Conservation (phyloP, 2,329 filamentous ascomycete species). For the Biscogniauxia mediterranea region DNA sequence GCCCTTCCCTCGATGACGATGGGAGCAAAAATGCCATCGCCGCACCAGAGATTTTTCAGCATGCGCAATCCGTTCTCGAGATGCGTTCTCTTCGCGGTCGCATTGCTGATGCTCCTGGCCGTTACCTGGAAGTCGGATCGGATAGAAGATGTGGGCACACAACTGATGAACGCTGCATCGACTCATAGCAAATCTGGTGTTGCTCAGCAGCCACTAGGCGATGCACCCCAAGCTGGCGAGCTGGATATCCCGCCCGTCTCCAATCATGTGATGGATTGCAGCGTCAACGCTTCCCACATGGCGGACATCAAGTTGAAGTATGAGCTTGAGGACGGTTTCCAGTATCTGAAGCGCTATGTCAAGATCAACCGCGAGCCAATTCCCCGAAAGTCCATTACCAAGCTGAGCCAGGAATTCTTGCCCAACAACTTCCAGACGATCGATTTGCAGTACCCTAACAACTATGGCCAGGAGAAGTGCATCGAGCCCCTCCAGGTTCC, state of each 20-base stretch:
- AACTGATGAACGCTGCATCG: conserved; percentile 41
- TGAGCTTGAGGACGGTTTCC: conserved; percentile 48
- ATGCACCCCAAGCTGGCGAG: conserved; percentile 24
- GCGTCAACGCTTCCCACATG: conserved; percentile 47
- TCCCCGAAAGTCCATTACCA: conserved; percentile 50
- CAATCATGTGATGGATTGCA: conserved; percentile 46
- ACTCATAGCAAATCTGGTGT: conserved; percentile 34
- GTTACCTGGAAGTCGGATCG: conserved; percentile 42
- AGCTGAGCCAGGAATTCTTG: conserved; percentile 47
- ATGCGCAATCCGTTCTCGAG: conserved; percentile 49
- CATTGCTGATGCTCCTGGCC: conserved; percentile 42
- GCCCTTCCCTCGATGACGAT: conserved; percentile 28
- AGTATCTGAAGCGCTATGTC: conserved; percentile 57
- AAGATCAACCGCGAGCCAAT: conserved; percentile 51
- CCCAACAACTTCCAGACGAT: conserved; percentile 46
- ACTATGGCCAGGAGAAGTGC: conserved; percentile 43
- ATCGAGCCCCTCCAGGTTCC: conserved; percentile 49
- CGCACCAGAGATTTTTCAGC: conserved; percentile 43
- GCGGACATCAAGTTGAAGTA: conserved; percentile 45
- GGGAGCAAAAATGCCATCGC: conserved; percentile 39
- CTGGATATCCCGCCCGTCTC: conserved; percentile 34
- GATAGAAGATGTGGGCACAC: conserved; percentile 39
- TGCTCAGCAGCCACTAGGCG: conserved; percentile 31
- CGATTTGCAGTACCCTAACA: conserved; percentile 43
- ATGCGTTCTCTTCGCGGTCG: conserved; percentile 43